Percentiles rank a stretch among this genome's conserved stretches.
These are phyloP conservation scores for Emergomyces africanus DNA, from an alignment of 2,329 filamentous ascomycete genomes.

Conservation along the genomic window DNA sequence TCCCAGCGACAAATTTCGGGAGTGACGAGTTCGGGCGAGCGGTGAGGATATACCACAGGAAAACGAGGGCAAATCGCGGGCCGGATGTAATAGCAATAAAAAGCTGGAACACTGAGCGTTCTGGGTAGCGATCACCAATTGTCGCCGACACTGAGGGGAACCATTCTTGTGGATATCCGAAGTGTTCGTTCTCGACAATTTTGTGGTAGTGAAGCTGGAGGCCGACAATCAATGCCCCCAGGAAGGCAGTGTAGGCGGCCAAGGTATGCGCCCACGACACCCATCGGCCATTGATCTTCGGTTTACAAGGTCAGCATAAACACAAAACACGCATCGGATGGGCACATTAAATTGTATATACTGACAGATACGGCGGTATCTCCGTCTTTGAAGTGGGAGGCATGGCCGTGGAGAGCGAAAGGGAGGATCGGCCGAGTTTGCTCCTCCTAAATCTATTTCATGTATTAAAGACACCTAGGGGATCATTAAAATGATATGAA, in stretches of 20 bases:
- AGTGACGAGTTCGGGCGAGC: slow-evolving; percentile 60
- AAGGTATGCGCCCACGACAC: slow-evolving; percentile 78
- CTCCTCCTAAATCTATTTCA: neutral
- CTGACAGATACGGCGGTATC: slow-evolving; percentile 49
- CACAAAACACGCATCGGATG: neutral
- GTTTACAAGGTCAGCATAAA: slow-evolving; percentile 5
- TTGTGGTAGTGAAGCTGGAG: slow-evolving; percentile 80
- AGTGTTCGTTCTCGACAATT: slow-evolving; percentile 95
- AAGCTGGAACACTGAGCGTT: slow-evolving; percentile 91
- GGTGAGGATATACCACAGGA: slow-evolving; percentile 83
- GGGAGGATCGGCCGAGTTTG: neutral
- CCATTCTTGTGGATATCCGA: slow-evolving; percentile 90
- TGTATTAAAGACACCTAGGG: slow-evolving; percentile 4
- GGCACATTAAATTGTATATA: slow-evolving; percentile 1
- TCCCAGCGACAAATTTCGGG: slow-evolving; percentile 66
- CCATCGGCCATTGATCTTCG: slow-evolving; percentile 71
- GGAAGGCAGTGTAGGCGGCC: slow-evolving; percentile 69
- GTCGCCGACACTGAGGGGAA: slow-evolving; percentile 93
- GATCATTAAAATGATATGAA: slow-evolving; percentile 14
- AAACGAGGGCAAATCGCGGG: slow-evolving; percentile 80
- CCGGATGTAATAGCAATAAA: slow-evolving; percentile 96
- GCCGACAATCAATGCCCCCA: slow-evolving; percentile 75
- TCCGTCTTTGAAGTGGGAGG: slow-evolving; percentile 49
- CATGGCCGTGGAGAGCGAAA: slow-evolving; percentile 32
- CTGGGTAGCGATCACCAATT: slow-evolving; percentile 93